phyloP scores from a whole-genome alignment of 176 grass and related monocot species.

The Aegilops longissima region DNA sequence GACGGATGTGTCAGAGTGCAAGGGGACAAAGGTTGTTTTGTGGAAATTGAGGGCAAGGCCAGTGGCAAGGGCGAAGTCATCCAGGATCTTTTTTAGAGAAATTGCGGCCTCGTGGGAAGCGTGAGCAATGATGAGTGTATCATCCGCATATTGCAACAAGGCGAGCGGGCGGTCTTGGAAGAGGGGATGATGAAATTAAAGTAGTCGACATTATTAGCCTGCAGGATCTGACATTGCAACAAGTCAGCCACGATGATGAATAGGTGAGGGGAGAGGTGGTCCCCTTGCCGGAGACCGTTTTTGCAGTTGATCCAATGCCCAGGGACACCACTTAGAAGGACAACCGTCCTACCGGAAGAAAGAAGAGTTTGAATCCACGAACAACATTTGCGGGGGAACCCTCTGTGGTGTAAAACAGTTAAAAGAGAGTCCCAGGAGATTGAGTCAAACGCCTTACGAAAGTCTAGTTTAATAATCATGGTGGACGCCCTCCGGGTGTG shows the following conservation, averaged over 20 bases:
- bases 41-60: neutral
- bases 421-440: neutral
- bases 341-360: too few relatives aligned
- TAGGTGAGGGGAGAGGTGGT: too few relatives aligned
- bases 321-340: too few relatives aligned
- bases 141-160: neutral
- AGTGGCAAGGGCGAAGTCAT: neutral
- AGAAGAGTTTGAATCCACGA: neutral
- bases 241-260: neutral
- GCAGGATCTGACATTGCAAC: neutral
- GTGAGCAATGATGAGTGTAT: neutral
- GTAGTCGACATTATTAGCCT: too few relatives aligned
- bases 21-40: neutral
- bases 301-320: too few relatives aligned
- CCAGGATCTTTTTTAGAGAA: neutral
- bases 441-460: too few relatives aligned
- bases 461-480: too few relatives aligned
- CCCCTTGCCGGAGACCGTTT: too few relatives aligned
- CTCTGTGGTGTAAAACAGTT: neutral
- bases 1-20: neutral
- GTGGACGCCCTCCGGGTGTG: too few relatives aligned
- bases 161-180: neutral
- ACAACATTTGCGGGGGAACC: neutral
- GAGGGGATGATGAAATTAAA: too few relatives aligned
- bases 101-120: neutral